Conservation (phyloP, 2,329 filamentous ascomycete species). For the Macrophomina phaseolina region DNA sequence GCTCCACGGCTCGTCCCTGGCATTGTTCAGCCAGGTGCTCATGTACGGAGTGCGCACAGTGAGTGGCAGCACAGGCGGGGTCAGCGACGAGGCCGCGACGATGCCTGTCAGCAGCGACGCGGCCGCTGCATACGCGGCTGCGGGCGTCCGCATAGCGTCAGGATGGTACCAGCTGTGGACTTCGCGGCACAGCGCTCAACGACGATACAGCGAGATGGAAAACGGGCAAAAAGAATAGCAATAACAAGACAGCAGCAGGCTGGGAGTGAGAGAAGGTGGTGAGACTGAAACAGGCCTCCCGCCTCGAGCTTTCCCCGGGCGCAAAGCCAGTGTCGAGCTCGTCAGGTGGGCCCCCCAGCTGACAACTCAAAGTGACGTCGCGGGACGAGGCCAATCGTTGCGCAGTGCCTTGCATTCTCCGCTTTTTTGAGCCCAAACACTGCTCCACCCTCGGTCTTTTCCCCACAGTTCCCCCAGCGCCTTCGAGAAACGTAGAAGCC, state of each 20-base stretch:
- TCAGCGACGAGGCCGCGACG: slow-evolving; percentile 58
- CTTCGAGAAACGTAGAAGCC: slow-evolving; percentile 20
- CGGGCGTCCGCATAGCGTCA: slow-evolving; percentile 38
- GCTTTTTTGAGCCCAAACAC: slow-evolving; percentile 11
- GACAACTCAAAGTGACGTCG: slow-evolving; percentile 24
- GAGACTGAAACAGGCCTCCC: slow-evolving; percentile 13
- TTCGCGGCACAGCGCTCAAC: neutral
- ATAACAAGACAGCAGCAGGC: neutral
- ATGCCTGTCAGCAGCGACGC: slow-evolving; percentile 49
- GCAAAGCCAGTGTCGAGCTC: slow-evolving; percentile 15
- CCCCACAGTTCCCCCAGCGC: slow-evolving; percentile 10
- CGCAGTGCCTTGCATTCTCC: slow-evolving; percentile 39
- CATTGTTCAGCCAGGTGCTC: slow-evolving; percentile 64
- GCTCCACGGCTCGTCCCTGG: slow-evolving; percentile 76
- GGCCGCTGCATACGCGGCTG: slow-evolving; percentile 32
- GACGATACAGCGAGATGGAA: neutral
- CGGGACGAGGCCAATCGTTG: slow-evolving; percentile 33
- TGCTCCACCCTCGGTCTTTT: slow-evolving; percentile 18
- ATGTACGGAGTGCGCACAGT: slow-evolving; percentile 59
- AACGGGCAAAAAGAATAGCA: neutral
- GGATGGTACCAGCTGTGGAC: slow-evolving; percentile 10
- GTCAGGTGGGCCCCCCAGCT: slow-evolving; percentile 20
- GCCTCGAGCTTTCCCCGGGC: slow-evolving; percentile 24
- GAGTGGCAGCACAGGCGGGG: slow-evolving; percentile 59
- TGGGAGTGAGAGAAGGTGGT: slow-evolving; percentile 4